Evolutionary conservation across 2,329 filamentous ascomycete genomes (phyloP), one percentile per base, ranked within the genome.

Genomic region (Harringtonia lauricola): DNA sequence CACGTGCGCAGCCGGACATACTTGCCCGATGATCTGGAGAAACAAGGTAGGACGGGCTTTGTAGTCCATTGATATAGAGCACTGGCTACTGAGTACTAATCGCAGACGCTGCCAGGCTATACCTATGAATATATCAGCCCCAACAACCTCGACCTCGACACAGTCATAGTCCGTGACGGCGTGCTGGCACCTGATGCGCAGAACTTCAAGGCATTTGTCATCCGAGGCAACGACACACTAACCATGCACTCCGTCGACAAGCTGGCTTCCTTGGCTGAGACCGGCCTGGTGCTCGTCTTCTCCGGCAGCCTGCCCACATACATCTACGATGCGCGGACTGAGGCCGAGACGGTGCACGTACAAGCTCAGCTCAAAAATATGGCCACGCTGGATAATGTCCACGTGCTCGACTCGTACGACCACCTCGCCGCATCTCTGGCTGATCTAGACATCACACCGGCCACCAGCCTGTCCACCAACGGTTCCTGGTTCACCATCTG

Each of bases 61-160:
- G 24, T 39, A 5, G 21, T 22, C 22, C 15, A 12, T 39, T 26
- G 24, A 26, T 26, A 26, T 26, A 6, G 24, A n/a, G n/a, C n/a
- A 26, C 24, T 26, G 24, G 7, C 10, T 26, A 26, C 24, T 26
- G 24, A 26, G n/a, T n/a, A n/a, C 30, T 33, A 5, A 15, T 13
- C 13, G 15, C 22, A 30, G 28, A 29, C 26, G 7, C 15, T 13
- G 12, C 24, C 13, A 36, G 39, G 40, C 15, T 42, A 42, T 24
- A 36, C 63, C 0, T 69, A 67, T 47, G 61, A 64, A n/a, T 72
- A 71, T 45, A 52, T 71, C 0, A 59, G 57, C 3, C 63, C 67
- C 0, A 62, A 65, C 17, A 71, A 71, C 44, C 61, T 72, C 29
- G 54, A 44, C 2, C 59, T 65, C 0, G 55, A 59, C 0, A 44